phyloP scores from a whole-genome alignment of 495 filamentous ascomycete species.

The Penicillium bovifimosum region DNA sequence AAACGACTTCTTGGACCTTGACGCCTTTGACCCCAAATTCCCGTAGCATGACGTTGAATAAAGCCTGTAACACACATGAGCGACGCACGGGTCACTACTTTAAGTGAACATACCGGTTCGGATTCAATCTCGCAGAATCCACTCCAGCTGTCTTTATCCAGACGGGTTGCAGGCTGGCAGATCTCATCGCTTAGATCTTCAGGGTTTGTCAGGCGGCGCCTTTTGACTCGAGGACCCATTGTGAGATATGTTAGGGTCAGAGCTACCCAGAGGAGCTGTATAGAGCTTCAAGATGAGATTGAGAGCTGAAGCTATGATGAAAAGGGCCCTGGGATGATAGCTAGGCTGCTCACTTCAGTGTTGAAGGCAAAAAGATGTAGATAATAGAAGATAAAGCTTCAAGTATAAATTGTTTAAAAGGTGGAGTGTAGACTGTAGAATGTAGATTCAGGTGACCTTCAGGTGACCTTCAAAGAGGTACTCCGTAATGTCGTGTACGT shows the following conservation, averaged over 20 bases:
- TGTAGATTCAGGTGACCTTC: no score
- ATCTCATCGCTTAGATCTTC: constrained; percentile 22
- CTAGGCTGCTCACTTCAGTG: background rate
- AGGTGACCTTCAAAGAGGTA: no score
- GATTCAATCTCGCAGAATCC: constrained; percentile 90
- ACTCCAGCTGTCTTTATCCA: constrained; percentile 51
- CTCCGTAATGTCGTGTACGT: no score
- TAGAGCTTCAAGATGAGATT: background rate
- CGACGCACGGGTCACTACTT: background rate
- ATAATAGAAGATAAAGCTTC: no score
- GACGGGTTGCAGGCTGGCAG: constrained; percentile 31
- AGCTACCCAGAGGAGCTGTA: background rate
- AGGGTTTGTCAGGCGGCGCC: constrained; percentile 26
- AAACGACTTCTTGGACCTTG: constrained; percentile 73
- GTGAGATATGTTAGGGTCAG: background rate
- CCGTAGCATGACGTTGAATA: constrained; percentile 79
- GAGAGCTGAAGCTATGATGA: background rate
- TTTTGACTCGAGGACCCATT: constrained; percentile 35
- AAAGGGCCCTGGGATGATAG: background rate
- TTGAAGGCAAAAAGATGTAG: background rate
- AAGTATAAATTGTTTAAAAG: no score
- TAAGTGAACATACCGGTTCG: constrained; percentile 61
- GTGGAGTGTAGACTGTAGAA: no score
- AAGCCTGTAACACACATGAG: constrained; percentile 46
- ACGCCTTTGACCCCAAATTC: constrained; percentile 70